Percentiles rank a stretch among this genome's conserved stretches.
Conservation (phyloP, 2,329 filamentous ascomycete genomes). For the Clonostachys chloroleuca region DNA sequence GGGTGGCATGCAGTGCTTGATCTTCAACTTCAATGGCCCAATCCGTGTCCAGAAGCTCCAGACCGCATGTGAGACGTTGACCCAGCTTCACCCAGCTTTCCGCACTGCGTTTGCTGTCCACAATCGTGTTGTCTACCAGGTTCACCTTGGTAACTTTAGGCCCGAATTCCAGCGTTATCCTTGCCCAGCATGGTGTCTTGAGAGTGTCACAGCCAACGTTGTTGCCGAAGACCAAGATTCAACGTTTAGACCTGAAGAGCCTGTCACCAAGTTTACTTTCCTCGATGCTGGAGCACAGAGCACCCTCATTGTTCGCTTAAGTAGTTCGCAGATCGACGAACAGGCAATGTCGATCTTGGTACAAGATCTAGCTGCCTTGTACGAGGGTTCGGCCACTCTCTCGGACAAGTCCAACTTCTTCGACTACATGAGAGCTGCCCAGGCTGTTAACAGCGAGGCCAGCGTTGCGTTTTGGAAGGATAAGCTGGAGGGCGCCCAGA, state of each 20-base stretch:
- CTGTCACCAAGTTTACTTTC: slow-evolving; percentile 45
- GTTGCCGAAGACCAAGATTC: slow-evolving; percentile 35
- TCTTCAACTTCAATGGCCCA: slow-evolving; percentile 40
- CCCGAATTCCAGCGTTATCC: slow-evolving; percentile 37
- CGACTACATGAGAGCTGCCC: slow-evolving; percentile 38
- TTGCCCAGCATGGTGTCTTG: slow-evolving; percentile 32
- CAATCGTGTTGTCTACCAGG: slow-evolving; percentile 41
- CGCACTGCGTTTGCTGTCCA: slow-evolving; percentile 48
- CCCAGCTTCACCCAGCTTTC: slow-evolving; percentile 42
- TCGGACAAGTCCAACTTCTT: slow-evolving; percentile 37
- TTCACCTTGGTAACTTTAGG: slow-evolving; percentile 33
- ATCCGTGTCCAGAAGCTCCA: slow-evolving; percentile 37
- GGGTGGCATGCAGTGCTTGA: slow-evolving; percentile 41
- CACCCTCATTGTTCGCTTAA: slow-evolving; percentile 40
- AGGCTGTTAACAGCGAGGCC: slow-evolving; percentile 25
- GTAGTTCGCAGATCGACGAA: slow-evolving; percentile 44
- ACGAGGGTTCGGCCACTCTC: slow-evolving; percentile 26
- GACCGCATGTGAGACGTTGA: slow-evolving; percentile 37
- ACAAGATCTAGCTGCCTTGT: slow-evolving; percentile 42
- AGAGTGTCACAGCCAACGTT: slow-evolving; percentile 29
- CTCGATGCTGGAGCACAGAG: slow-evolving; percentile 42
- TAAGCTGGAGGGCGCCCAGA: slow-evolving; percentile 36
- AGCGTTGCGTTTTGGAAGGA: slow-evolving; percentile 39
- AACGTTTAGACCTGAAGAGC: slow-evolving; percentile 32
- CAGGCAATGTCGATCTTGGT: slow-evolving; percentile 38